These are phyloP conservation scores for Quercus robur DNA, from an alignment of 306 rosid species.

Conservation along the genomic window DNA sequence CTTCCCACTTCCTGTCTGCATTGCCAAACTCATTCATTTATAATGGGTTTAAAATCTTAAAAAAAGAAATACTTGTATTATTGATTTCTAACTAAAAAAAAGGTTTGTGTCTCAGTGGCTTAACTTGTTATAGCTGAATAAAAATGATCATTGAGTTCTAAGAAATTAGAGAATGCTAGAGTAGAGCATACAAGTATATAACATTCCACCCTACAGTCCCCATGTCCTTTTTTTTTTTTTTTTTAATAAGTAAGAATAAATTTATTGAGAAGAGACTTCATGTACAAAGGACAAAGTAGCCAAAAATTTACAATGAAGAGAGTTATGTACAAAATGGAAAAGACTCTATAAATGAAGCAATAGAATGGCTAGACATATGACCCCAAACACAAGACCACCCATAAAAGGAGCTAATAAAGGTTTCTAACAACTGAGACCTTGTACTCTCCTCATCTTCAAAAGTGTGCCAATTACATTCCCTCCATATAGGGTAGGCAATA, in stretches of 20 bases:
- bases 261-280: no score
- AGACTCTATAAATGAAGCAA: no score
- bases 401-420: no score
- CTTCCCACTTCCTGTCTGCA: constrained; percentile 99
- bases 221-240: neutral
- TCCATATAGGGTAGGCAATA: neutral
- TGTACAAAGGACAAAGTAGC: no score
- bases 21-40: constrained; percentile 20
- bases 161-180: neutral
- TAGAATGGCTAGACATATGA: no score
- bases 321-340: no score
- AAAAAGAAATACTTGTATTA: neutral
- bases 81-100: no score
- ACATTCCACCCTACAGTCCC: neutral
- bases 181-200: neutral
- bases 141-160: neutral
- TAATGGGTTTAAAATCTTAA: constrained; percentile 1
- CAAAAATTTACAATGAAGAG: no score
- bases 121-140: neutral
- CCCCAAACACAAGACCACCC: no score
- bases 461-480: neutral
- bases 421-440: no score
- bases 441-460: neutral
- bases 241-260: no score
- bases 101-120: neutral